phyloP scores from a whole-genome alignment of 192 early-diverging fungal genomes.

The Borealophlyctis nickersoniae region DNA sequence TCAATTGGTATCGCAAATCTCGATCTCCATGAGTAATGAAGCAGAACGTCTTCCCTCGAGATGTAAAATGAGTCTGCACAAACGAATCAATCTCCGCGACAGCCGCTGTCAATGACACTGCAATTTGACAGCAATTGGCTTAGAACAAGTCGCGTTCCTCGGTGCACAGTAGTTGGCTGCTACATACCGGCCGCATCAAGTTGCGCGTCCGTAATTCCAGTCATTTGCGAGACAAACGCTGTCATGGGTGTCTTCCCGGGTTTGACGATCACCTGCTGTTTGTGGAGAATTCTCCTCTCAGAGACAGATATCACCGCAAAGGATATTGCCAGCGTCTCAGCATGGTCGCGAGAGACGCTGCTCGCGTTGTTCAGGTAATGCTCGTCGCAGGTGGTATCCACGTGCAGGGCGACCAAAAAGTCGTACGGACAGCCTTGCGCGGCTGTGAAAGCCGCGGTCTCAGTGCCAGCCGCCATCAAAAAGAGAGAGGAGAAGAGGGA shows the following conservation, averaged over 20 bases:
- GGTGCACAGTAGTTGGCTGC: no score
- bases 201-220: constrained; percentile 52
- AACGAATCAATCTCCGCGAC: constrained; percentile 46
- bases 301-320: constrained; percentile 16
- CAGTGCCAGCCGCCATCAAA: no score
- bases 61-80: constrained; percentile 36
- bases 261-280: constrained; percentile 14
- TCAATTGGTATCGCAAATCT: constrained; percentile 64
- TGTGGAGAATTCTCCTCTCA: constrained; percentile 4
- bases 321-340: constrained; percentile 26
- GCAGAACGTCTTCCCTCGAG: constrained; percentile 45
- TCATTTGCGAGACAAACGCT: constrained; percentile 50
- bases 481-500: no score
- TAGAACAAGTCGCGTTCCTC: no score
- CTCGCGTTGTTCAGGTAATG: constrained; percentile 48
- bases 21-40: constrained; percentile 71
- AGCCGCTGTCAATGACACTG: constrained; percentile 42
- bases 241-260: constrained; percentile 39
- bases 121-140: no score
- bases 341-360: constrained; percentile 40
- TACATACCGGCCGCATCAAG: constrained; percentile 40
- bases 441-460: no score
- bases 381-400: constrained; percentile 70
- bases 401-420: constrained; percentile 54
- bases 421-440: constrained; percentile 35